Percentiles rank a stretch among this genome's conserved stretches.
Conservation (phyloP, 1,284 basidiomycete species). For the Polyporus tsugae region DNA sequence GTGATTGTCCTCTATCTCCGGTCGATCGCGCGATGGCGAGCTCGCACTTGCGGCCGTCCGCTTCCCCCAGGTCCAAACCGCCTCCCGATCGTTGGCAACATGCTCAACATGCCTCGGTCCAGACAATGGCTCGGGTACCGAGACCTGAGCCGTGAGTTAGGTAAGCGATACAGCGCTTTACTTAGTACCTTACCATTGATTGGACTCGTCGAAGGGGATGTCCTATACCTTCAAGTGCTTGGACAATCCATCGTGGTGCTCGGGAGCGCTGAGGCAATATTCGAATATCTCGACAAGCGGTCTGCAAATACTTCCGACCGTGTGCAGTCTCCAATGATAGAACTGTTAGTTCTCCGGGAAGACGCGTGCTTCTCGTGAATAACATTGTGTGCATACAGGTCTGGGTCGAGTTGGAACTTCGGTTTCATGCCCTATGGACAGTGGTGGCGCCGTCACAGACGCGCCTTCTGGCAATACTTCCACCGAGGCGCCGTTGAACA, state of each 20-base stretch:
- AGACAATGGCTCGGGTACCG: slow-evolving; percentile 14
- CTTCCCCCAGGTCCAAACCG: slow-evolving; percentile 20
- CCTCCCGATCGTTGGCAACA: slow-evolving; percentile 14
- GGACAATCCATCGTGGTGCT: slow-evolving; percentile 37
- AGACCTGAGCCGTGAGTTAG: slow-evolving; percentile 7
- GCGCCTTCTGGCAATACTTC: slow-evolving; percentile 16
- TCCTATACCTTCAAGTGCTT: slow-evolving; percentile 36
- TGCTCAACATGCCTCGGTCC: slow-evolving; percentile 9
- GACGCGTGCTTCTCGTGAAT: not conserved
- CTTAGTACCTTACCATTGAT: not conserved
- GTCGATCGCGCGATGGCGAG: not conserved
- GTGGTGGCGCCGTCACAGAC: slow-evolving; percentile 16
- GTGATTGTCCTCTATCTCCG: not conserved
- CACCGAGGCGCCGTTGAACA: not conserved
- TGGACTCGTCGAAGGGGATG: slow-evolving; percentile 23
- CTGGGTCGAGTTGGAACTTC: slow-evolving; percentile 6
- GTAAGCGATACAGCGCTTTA: not conserved
- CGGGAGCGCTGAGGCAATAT: slow-evolving; percentile 15
- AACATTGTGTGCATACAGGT: not conserved
- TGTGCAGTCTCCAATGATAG: not conserved
- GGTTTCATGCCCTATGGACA: slow-evolving; percentile 17
- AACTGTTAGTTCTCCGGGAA: slow-evolving; percentile 6
- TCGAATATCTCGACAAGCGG: slow-evolving; percentile 27
- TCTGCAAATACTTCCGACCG: slow-evolving; percentile 29
- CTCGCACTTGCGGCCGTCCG: slow-evolving; percentile 2